Evolutionary conservation across 2,329 filamentous ascomycete species (phyloP), one percentile per base, ranked within the genome.

Genomic region (Xylariaceae sp.): DNA sequence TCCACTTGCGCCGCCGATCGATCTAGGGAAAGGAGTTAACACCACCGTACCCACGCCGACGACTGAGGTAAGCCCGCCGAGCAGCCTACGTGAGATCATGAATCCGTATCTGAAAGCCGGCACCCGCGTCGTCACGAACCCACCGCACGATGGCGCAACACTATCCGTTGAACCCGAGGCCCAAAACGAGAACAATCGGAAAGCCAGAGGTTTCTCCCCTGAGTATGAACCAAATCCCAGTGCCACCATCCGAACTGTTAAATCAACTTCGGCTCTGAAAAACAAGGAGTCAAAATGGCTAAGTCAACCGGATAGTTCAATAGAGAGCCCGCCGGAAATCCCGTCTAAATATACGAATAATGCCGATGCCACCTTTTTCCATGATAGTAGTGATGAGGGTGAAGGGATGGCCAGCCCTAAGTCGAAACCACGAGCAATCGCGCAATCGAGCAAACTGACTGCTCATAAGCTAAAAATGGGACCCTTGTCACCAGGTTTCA

Each of bases 1-100:
- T 67, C 74, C 73, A 73, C 64, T 71, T 50, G 73, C 65, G 47
- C 56, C 65, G 51, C 69, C 56, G 44, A 59, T 66, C 34, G 68
- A 68, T 51, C 57, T 68, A 7, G 58, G 34, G n/a, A 66, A 65
- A 47, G 53, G 60, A 11, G 65, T 64, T 23, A 65, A 67, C 7
- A 68, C 70, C 35, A 67, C 69, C 11, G 59, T 71, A 23, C 67
- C 70, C 3, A 72, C 74, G 23, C 67, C 70, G 2, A 72, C 74
- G 54, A 70, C 75, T 8, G 74, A 78, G 63, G 77, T 77, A 44
- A 91, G 85, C 68, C 86, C 90, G 13, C 84, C 88, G 44, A 94
- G 89, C 72, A 96, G 91, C 74, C 77, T 96, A 66, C 85, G 90
- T 61, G 84, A 90, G 74, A 89, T 90, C 55, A 96, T 96, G 91